Evolutionary conservation across 208 protist species (phyloP), one percentile per base, ranked within the genome.

Genomic region (Porcisia deanei): DNA sequence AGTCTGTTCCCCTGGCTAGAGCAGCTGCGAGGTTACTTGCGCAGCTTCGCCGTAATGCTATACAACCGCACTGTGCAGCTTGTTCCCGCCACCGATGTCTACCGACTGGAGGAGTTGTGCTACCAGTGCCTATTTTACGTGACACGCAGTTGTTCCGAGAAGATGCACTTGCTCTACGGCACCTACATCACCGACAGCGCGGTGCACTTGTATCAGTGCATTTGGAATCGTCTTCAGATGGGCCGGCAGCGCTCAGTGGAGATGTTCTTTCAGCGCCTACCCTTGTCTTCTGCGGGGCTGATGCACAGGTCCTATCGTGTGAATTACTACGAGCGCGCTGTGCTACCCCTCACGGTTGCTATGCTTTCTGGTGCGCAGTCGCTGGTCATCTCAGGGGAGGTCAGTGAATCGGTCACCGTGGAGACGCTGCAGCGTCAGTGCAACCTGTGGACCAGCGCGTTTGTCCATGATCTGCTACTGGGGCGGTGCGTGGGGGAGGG

Each of bases 341-440:
- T 89, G 49, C 85, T 94, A 79, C 81, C 86, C 8, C 79, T 97
- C 45, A 93, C 93, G 10, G 71, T 84, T 41, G 83, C 90, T 47
- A 69, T 96, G 54, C 84, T 96, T 30, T 75, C 80, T 7, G 90
- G 86, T n/a, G 91, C 91, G 59, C 93, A 97, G 83, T 97, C 91
- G 14, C 34, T 75, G 25, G 57, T 49, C 22, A n/a, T 73, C 55
- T 72, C 70, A 47, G 45, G 49, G 8, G 80, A 84, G 14, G 58
- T 70, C 16, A 71, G 82, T 55, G 66, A 37, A 14, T 30, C 67
- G 41, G 69, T 45, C 39, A 58, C 37, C 1, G 83, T 72, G 14
- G 83, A 87, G 37, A 66, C 68, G 2, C 69, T 96, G 61, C 81
- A 89, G 65, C 81, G 88, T 72, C 93, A 97, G 82, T 92, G 88